These are phyloP conservation scores for Leccinum longicurvipes DNA, from an alignment of 768 basidiomycete species.

Conservation along the genomic window DNA sequence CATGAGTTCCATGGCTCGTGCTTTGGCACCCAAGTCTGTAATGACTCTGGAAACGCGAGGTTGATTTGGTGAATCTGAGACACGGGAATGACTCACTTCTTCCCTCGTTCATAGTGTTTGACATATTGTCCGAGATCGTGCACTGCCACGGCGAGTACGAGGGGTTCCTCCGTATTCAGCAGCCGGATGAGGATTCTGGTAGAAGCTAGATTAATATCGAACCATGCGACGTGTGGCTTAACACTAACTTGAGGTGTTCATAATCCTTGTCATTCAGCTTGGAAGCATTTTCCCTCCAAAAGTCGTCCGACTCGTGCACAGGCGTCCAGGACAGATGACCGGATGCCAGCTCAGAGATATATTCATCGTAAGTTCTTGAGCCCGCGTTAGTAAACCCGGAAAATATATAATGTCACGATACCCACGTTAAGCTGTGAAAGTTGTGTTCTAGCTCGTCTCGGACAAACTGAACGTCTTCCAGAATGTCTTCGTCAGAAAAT, in stretches of 20 bases:
- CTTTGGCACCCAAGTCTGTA: conserved; percentile 84
- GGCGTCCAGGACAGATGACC: conserved; percentile 96
- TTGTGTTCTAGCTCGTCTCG: conserved; percentile 80
- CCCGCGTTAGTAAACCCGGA: conserved; percentile 1
- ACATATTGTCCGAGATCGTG: conserved; percentile 95
- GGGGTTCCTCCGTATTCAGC: conserved; percentile 62
- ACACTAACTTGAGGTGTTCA: conserved; percentile 74
- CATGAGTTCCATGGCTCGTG: conserved; percentile 89
- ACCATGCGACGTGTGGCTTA: neutral
- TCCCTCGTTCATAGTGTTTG: conserved; percentile 86
- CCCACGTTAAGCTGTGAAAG: conserved; percentile 89
- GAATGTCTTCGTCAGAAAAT: conserved; percentile 92
- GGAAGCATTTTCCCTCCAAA: conserved; percentile 94
- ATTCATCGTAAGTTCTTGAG: conserved; percentile 91
- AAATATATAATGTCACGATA: neutral
- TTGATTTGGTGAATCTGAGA: neutral
- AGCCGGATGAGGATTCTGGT: conserved; percentile 71
- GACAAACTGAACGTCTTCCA: conserved; percentile 88
- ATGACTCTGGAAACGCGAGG: conserved; percentile 50
- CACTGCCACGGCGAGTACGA: conserved; percentile 85
- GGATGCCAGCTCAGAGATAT: conserved; percentile 82
- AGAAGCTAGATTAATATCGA: neutral
- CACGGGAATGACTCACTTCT: conserved; percentile 58
- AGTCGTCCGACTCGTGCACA: conserved; percentile 92
- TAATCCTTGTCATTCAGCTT: conserved; percentile 84